Evolutionary conservation across 345 rosid genomes (phyloP).

Genomic region (Raphanus sativus): DNA sequence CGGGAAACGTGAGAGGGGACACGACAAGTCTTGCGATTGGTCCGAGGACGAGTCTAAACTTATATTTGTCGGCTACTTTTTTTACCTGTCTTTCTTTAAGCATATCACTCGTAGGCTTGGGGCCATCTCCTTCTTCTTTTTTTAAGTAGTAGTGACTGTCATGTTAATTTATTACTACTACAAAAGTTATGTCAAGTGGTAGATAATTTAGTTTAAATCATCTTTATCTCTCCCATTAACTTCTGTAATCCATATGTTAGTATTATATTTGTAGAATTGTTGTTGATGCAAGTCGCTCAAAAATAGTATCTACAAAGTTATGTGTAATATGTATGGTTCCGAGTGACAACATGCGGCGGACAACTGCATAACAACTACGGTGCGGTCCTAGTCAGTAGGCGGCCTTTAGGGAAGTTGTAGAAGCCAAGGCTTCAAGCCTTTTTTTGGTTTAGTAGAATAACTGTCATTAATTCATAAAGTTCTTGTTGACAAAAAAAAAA

Average conservation of each 20-base stretch:
- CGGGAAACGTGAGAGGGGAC: conserved; percentile 29
- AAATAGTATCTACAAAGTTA: not conserved
- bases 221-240: not conserved
- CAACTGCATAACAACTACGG: too few relatives aligned
- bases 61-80: conserved; percentile 23
- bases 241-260: not conserved
- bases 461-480: too few relatives aligned
- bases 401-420: too few relatives aligned
- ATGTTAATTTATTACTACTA: not conserved
- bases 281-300: not conserved
- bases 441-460: too few relatives aligned
- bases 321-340: too few relatives aligned
- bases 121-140: not conserved
- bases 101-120: conserved; percentile 21
- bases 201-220: not conserved
- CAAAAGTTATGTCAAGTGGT: conserved; percentile 2
- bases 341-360: too few relatives aligned
- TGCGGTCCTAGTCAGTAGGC: too few relatives aligned
- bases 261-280: not conserved
- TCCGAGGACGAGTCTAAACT: conserved; percentile 27
- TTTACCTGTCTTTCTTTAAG: conserved; percentile 2
- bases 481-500: too few relatives aligned
- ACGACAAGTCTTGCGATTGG: conserved; percentile 27
- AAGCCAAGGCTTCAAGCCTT: too few relatives aligned
- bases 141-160: conserved; percentile 11